A percentile compares a stretch with the other conserved stretches of the same genome.
Evolutionary conservation across 1,284 basidiomycete species (phyloP).

Genomic region (Papiliotrema laurentii): DNA sequence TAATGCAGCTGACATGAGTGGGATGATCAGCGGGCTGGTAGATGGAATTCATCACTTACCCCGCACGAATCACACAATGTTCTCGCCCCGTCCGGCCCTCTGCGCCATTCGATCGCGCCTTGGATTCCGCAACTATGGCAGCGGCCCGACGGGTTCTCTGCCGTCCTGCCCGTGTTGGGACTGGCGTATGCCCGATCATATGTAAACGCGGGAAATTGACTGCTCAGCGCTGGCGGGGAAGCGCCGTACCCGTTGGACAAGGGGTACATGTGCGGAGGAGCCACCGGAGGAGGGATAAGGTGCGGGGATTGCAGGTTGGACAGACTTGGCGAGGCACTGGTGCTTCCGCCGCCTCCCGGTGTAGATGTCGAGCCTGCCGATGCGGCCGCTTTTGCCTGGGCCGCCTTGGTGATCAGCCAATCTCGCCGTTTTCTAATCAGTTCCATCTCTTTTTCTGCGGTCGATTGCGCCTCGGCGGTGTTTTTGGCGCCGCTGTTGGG

Average conservation of each 20-base stretch:
- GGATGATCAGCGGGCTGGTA: not conserved
- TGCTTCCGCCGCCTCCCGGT: too few relatives aligned
- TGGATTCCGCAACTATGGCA: constrained; percentile 9
- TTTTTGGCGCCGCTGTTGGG: too few relatives aligned
- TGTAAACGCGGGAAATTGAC: not conserved
- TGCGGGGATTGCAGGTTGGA: too few relatives aligned
- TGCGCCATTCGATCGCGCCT: constrained; percentile 6
- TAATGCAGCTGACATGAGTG: constrained; percentile 1
- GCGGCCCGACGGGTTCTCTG: not conserved
- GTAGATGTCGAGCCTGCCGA: too few relatives aligned
- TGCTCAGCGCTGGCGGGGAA: too few relatives aligned
- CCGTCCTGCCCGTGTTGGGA: not conserved
- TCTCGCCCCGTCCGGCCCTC: constrained; percentile 10
- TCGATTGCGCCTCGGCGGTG: constrained; percentile 5
- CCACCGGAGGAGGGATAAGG: too few relatives aligned
- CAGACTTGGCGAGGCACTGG: too few relatives aligned
- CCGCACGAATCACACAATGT: constrained; percentile 11
- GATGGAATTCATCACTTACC: constrained; percentile 1
- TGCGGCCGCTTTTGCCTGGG: constrained; percentile 12
- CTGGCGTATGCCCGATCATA: not conserved
- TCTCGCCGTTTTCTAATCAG: constrained; percentile 35
- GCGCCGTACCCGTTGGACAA: too few relatives aligned
- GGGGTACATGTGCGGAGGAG: not conserved
- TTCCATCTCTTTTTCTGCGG: constrained; percentile 43
- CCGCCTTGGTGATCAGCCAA: constrained; percentile 33